These are phyloP conservation scores for Tetradesmus obliquus DNA, from an alignment of 139 green algal species.

Conservation along the genomic window DNA sequence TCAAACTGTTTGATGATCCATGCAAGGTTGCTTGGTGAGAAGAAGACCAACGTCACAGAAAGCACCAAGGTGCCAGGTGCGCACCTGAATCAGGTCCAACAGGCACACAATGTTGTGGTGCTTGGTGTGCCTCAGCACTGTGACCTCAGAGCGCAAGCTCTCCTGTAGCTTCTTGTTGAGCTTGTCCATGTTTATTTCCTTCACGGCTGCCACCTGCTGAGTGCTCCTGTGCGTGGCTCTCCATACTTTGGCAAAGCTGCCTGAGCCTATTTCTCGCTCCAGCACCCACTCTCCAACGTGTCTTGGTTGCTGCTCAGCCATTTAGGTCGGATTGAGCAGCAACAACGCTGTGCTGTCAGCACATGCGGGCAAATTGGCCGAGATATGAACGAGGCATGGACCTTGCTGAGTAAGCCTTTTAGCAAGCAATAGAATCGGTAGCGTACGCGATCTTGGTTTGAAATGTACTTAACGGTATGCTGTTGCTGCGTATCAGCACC, in stretches of 20 bases:
- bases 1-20: too few relatives aligned
- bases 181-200: conserved; percentile 90
- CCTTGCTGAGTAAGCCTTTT: neutral
- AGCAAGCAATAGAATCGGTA: neutral
- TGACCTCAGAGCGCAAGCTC: conserved; percentile 91
- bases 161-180: conserved; percentile 91
- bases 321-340: neutral
- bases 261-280: conserved; percentile 77
- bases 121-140: conserved; percentile 79
- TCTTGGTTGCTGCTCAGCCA: neutral
- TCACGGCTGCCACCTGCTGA: conserved; percentile 84
- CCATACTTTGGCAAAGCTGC: conserved; percentile 96
- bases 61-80: neutral
- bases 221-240: conserved; percentile 70
- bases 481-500: neutral
- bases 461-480: neutral
- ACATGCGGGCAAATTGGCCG: neutral
- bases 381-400: neutral
- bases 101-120: conserved; percentile 94
- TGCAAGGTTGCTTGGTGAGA: neutral
- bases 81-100: conserved; percentile 87
- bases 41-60: neutral
- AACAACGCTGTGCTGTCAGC: neutral
- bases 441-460: neutral
- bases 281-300: conserved; percentile 80